A percentile compares a stretch with the other conserved stretches of the same genome.
These are phyloP conservation scores for Sporormia fimetaria DNA, from an alignment of 495 filamentous ascomycete species.

Conservation along the genomic window DNA sequence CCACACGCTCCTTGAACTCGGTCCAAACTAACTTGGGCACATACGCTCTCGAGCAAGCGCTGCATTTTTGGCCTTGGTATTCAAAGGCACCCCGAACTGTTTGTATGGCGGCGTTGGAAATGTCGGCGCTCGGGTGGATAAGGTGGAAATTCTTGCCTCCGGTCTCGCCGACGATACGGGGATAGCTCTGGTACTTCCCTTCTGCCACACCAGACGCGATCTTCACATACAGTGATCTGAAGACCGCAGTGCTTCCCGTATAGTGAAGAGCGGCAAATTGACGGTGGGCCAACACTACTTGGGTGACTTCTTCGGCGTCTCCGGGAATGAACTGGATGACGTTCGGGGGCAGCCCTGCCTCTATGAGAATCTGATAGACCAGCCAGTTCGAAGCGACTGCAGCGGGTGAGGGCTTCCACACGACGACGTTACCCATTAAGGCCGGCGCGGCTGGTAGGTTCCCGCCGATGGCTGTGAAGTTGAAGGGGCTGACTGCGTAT, in stretches of 20 bases:
- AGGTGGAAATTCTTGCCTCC: slow-evolving; percentile 38
- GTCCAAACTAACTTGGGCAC: slow-evolving; percentile 32
- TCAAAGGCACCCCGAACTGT: slow-evolving; percentile 37
- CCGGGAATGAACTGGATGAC: slow-evolving; percentile 37
- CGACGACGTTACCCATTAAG: slow-evolving; percentile 36
- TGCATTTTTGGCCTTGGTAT: slow-evolving; percentile 38
- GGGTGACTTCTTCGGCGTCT: slow-evolving; percentile 34
- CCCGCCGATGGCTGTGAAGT: slow-evolving; percentile 37
- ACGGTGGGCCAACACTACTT: slow-evolving; percentile 29
- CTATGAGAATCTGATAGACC: slow-evolving; percentile 32
- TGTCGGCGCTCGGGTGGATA: slow-evolving; percentile 31
- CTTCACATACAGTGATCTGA: slow-evolving; percentile 32
- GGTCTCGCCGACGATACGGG: slow-evolving; percentile 36
- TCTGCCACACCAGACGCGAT: slow-evolving; percentile 31
- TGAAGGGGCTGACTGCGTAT: slow-evolving; percentile 37
- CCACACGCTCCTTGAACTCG: slow-evolving; percentile 28
- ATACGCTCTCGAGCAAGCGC: slow-evolving; percentile 32
- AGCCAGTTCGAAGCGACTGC: slow-evolving; percentile 36
- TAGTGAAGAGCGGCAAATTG: slow-evolving; percentile 36
- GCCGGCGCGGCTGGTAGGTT: slow-evolving; percentile 35
- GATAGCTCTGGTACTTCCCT: slow-evolving; percentile 33
- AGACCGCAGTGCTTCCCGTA: slow-evolving; percentile 35
- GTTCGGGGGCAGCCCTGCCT: slow-evolving; percentile 35
- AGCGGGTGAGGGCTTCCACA: slow-evolving; percentile 35
- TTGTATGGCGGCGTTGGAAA: slow-evolving; percentile 33